Conservation (phyloP, 2,329 filamentous ascomycete genomes). For the Trichoderma cornu-damae region DNA sequence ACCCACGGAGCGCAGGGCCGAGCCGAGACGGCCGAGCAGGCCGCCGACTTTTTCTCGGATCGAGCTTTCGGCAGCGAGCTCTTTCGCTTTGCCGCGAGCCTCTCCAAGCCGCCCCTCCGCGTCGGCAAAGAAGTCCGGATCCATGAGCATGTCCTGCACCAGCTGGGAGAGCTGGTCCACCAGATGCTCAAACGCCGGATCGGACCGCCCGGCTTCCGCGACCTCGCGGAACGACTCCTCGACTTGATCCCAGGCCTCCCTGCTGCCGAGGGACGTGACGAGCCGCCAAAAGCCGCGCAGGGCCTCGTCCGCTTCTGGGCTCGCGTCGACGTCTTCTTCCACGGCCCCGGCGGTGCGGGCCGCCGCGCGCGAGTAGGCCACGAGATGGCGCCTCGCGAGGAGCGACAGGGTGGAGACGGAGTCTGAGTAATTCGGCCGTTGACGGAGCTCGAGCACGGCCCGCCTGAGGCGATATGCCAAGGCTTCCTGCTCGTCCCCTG, state of each 20-base stretch:
- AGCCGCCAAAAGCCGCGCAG: conserved; percentile 77
- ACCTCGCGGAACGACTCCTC: conserved; percentile 64
- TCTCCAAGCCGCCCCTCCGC: conserved; percentile 53
- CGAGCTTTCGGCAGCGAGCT: conserved; percentile 61
- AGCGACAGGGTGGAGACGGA: conserved; percentile 75
- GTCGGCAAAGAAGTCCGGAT: conserved; percentile 79
- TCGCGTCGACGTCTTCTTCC: conserved; percentile 66
- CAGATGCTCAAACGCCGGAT: conserved; percentile 77
- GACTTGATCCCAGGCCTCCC: conserved; percentile 68
- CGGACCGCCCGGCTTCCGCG: conserved; percentile 66
- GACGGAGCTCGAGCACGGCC: conserved; percentile 66
- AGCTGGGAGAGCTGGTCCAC: conserved; percentile 68
- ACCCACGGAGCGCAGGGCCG: conserved; percentile 62
- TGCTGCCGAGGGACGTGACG: conserved; percentile 72
- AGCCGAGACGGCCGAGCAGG: conserved; percentile 63
- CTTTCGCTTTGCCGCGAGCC: conserved; percentile 51
- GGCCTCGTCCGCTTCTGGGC: conserved; percentile 68
- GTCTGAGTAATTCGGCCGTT: conserved; percentile 75
- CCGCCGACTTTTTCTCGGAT: conserved; percentile 68
- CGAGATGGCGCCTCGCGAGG: conserved; percentile 72
- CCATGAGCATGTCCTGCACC: conserved; percentile 74
- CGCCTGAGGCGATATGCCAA: conserved; percentile 71
- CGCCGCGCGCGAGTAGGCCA: conserved; percentile 68
- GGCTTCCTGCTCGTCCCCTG: conserved; percentile 66
- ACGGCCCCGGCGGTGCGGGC: conserved; percentile 61